These are phyloP conservation scores for Paecilomyces sp. DNA, from an alignment of 2,329 filamentous ascomycete species.

Conservation along the genomic window DNA sequence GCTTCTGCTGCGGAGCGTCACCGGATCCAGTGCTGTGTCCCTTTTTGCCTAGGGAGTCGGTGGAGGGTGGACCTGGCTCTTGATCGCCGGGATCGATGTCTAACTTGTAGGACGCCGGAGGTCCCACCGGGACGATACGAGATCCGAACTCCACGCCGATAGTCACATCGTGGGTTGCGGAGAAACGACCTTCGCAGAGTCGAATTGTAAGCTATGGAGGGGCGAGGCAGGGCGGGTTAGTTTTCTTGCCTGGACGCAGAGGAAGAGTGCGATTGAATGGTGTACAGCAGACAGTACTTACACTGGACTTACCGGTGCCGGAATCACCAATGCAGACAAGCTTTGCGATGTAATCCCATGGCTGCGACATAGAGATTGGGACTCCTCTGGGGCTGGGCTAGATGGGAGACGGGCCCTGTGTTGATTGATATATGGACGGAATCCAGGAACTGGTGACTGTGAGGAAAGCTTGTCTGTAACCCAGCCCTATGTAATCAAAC, in stretches of 20 bases:
- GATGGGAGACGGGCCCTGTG: neutral
- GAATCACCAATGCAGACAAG: conserved; percentile 96
- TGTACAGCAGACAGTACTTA: conserved; percentile 24
- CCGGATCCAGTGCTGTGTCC: conserved; percentile 14
- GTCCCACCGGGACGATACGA: conserved; percentile 83
- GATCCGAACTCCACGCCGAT: conserved; percentile 96
- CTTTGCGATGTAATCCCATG: conserved; percentile 99
- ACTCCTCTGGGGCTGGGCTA: neutral
- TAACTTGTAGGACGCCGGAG: conserved; percentile 60
- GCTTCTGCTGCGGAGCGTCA: conserved; percentile 48
- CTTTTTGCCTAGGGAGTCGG: conserved; percentile 5
- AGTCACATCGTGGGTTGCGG: conserved; percentile 89
- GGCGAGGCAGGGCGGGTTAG: neutral
- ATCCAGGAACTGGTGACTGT: neutral
- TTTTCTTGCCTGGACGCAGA: neutral
- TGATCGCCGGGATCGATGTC: conserved; percentile 40
- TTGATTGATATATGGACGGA: neutral
- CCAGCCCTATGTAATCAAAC: neutral
- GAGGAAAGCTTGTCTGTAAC: neutral
- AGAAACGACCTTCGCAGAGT: conserved; percentile 93
- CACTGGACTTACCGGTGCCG: conserved; percentile 85
- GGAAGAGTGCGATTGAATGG: conserved; percentile 1
- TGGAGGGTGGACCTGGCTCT: neutral
- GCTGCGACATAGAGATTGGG: conserved; percentile 40
- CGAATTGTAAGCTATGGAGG: conserved; percentile 70